phyloP scores from a whole-genome alignment of 2,329 filamentous ascomycete species.

The Colletotrichum destructivum region DNA sequence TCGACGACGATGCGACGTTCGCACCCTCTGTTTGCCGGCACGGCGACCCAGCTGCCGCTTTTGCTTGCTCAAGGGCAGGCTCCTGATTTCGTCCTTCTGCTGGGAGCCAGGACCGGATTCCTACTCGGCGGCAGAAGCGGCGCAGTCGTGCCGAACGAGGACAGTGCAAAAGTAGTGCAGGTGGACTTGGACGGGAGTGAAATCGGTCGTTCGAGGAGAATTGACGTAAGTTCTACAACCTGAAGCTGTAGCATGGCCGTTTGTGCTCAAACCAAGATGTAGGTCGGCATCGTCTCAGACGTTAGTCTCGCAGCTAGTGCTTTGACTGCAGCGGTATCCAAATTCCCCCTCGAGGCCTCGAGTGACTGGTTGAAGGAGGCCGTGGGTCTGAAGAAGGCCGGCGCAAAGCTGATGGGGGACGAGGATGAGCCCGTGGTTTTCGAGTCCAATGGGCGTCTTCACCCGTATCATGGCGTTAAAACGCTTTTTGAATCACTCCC shows the following conservation, averaged over 20 bases:
- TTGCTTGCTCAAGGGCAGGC: conserved; percentile 14
- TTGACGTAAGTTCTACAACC: conserved; percentile 5
- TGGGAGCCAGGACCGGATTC: conserved; percentile 27
- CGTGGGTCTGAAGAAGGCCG: not conserved
- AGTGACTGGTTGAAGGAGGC: conserved; percentile 5
- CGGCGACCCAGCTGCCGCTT: conserved; percentile 15
- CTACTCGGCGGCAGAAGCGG: conserved; percentile 22
- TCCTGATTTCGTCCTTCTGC: conserved; percentile 26
- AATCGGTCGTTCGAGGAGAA: conserved; percentile 25
- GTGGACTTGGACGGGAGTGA: conserved; percentile 25
- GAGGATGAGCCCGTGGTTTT: conserved; percentile 4
- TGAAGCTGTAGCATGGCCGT: too few species aligned
- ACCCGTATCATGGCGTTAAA: conserved; percentile 26
- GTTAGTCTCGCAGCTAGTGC: conserved; percentile 15
- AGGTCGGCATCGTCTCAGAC: conserved; percentile 28
- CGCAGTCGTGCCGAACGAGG: conserved; percentile 20
- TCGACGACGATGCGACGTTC: conserved; percentile 11
- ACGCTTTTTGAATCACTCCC: conserved; percentile 9
- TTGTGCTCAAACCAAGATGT: not conserved
- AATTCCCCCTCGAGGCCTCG: not conserved
- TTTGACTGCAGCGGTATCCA: not conserved
- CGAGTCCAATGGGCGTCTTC: conserved; percentile 6
- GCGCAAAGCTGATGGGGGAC: not conserved
- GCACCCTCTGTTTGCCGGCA: conserved; percentile 15
- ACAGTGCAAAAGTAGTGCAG: conserved; percentile 20